phyloP scores from a whole-genome alignment of 2,329 filamentous ascomycete genomes.

The Epichloe hybrida region DNA sequence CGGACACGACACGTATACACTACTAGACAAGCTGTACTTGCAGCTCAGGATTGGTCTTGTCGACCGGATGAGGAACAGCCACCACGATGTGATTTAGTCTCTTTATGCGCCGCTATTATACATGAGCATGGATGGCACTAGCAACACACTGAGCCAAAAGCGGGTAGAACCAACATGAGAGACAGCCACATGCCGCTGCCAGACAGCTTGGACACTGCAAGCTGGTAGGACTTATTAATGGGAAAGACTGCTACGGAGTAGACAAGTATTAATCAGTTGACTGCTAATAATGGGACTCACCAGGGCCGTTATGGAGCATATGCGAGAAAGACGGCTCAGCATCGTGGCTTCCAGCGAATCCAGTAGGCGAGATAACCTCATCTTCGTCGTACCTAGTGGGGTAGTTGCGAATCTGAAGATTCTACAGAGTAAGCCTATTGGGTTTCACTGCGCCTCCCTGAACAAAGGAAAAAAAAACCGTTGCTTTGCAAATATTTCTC shows the following conservation, averaged over 20 bases:
- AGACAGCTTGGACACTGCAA: neutral
- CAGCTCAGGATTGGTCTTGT: too few relatives aligned
- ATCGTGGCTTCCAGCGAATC: neutral
- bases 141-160: neutral
- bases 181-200: neutral
- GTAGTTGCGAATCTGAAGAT: neutral
- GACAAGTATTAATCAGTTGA: too few relatives aligned
- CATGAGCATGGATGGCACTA: neutral
- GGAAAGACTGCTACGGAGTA: too few relatives aligned
- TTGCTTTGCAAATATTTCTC: too few relatives aligned
- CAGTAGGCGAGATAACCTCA: neutral
- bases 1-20: too few relatives aligned
- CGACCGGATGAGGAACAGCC: too few relatives aligned
- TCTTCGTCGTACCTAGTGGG: neutral
- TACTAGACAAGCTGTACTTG: too few relatives aligned
- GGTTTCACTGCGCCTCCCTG: too few relatives aligned
- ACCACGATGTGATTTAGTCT: too few relatives aligned
- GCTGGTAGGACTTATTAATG: neutral
- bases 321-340: neutral
- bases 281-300: neutral
- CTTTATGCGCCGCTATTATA: neutral
- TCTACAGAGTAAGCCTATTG: too few relatives aligned
- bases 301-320: neutral
- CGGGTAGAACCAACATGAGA: neutral
- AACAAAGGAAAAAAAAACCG: too few relatives aligned